phyloP scores from a whole-genome alignment of 768 basidiomycete genomes.

The Auriscalpium orientale region DNA sequence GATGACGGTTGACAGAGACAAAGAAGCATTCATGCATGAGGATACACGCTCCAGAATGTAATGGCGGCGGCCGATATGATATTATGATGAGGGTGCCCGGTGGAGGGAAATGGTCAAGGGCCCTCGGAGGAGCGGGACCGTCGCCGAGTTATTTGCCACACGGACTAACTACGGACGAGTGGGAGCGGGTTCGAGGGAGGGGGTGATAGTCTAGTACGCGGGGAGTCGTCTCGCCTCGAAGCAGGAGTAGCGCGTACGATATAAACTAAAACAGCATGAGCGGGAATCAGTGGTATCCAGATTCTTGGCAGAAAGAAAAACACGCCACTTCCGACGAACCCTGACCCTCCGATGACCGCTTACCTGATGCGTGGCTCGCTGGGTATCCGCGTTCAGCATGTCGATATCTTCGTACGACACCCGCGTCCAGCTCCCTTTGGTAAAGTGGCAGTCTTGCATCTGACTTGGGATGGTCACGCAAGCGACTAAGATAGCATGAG shows the following conservation, averaged over 20 bases:
- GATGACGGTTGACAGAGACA: conserved; percentile 41
- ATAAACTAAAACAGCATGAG: conserved; percentile 20
- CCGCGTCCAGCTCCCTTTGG: conserved; percentile 11
- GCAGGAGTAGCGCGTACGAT: conserved; percentile 27
- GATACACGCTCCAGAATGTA: conserved; percentile 18
- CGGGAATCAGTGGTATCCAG: not conserved
- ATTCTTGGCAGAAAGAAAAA: not conserved
- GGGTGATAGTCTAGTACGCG: conserved; percentile 26
- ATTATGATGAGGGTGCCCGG: conserved; percentile 13
- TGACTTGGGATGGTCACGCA: conserved; percentile 2
- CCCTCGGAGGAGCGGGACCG: conserved; percentile 19
- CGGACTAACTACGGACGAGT: conserved; percentile 24
- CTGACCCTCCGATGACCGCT: conserved; percentile 26
- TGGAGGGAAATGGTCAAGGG: conserved; percentile 18
- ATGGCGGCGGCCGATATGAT: conserved; percentile 19
- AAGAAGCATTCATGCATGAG: conserved; percentile 13
- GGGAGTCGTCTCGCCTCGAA: conserved; percentile 27
- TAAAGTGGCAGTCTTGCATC: not conserved
- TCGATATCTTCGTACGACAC: conserved; percentile 24
- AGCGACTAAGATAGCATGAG: conserved; percentile 1
- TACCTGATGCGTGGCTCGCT: conserved; percentile 21
- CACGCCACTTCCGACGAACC: conserved; percentile 27
- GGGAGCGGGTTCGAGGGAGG: conserved; percentile 16
- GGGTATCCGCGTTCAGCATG: conserved; percentile 22
- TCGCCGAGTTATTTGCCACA: conserved; percentile 25